Percentiles rank a stretch among this genome's conserved stretches.
These are phyloP conservation scores for Debaryomyces coudertii DNA, from an alignment of 1,139 yeast genomes.

Conservation along the genomic window DNA sequence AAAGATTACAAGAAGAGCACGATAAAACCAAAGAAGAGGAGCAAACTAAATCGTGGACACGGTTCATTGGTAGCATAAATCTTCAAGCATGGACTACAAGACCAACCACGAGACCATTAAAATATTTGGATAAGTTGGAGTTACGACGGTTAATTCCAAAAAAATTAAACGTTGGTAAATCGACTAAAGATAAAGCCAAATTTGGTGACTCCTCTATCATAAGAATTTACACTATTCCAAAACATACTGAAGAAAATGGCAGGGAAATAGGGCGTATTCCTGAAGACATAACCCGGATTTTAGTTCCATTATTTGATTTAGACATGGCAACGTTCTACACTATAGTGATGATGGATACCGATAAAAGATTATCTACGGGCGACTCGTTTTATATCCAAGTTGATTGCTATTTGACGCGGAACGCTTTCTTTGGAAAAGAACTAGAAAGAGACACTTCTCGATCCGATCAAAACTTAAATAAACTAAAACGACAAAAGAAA, in stretches of 20 bases:
- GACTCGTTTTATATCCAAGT: slow-evolving; percentile 68
- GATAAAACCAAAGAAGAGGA: slow-evolving; percentile 19
- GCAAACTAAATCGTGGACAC: slow-evolving; percentile 25
- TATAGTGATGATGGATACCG: slow-evolving; percentile 61
- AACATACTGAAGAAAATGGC: slow-evolving; percentile 22
- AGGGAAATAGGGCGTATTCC: slow-evolving; percentile 80
- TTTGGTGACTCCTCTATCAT: slow-evolving; percentile 34
- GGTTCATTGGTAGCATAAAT: slow-evolving; percentile 69
- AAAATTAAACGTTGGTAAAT: slow-evolving; percentile 17
- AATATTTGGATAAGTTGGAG: slow-evolving; percentile 52
- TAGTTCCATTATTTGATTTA: slow-evolving; percentile 67
- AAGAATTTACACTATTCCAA: slow-evolving; percentile 33
- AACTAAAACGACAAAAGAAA: slow-evolving; percentile 17
- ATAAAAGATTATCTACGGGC: slow-evolving; percentile 65
- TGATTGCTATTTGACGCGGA: slow-evolving; percentile 58
- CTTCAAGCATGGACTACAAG: slow-evolving; percentile 85
- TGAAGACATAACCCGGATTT: slow-evolving; percentile 68
- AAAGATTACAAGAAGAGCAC: slow-evolving; percentile 20
- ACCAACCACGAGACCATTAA: slow-evolving; percentile 59
- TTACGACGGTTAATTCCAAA: slow-evolving; percentile 40
- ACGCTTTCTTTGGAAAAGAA: slow-evolving; percentile 45
- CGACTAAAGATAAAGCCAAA: slow-evolving; percentile 25
- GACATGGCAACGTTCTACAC: slow-evolving; percentile 59
- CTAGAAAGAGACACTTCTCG: slow-evolving; percentile 4
- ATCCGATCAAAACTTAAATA: not conserved